Conservation (phyloP, 306 rosid species). For the Pyrus pyrifolia region DNA sequence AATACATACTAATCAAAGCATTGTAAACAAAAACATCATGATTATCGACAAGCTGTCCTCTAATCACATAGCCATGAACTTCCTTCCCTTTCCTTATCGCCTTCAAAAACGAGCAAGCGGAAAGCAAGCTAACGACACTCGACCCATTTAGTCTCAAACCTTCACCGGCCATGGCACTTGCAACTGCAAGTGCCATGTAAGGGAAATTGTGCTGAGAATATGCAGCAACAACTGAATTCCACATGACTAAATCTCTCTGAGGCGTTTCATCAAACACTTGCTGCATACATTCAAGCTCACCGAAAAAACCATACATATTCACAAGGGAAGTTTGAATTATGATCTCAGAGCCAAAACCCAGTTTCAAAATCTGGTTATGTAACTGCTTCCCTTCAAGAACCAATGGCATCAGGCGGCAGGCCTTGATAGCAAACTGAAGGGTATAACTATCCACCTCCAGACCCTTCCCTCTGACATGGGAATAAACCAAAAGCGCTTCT, state of each 20-base stretch:
- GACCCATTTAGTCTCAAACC: constrained; percentile 1
- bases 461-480: constrained; percentile 5
- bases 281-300: neutral
- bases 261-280: constrained; percentile 6
- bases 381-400: neutral
- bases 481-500: neutral
- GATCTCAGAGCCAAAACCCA: constrained; percentile 4
- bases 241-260: constrained; percentile 6
- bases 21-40: constrained; percentile 8
- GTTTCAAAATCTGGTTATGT: neutral
- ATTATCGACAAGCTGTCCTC: neutral
- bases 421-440: constrained; percentile 11
- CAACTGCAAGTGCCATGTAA: neutral
- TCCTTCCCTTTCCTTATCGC: neutral
- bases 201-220: constrained; percentile 2
- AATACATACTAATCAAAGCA: constrained; percentile 7
- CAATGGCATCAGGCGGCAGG: neutral
- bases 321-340: constrained; percentile 4
- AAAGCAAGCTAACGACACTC: constrained; percentile 3
- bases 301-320: neutral
- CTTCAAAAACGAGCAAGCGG: neutral
- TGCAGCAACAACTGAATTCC: constrained; percentile 6
- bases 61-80: constrained; percentile 4
- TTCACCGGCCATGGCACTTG: neutral
- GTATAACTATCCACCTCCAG: constrained; percentile 9